Evolutionary conservation across 139 green algal species (phyloP), one percentile per base, ranked within the genome.

Genomic region (Coelastrella sp.): DNA sequence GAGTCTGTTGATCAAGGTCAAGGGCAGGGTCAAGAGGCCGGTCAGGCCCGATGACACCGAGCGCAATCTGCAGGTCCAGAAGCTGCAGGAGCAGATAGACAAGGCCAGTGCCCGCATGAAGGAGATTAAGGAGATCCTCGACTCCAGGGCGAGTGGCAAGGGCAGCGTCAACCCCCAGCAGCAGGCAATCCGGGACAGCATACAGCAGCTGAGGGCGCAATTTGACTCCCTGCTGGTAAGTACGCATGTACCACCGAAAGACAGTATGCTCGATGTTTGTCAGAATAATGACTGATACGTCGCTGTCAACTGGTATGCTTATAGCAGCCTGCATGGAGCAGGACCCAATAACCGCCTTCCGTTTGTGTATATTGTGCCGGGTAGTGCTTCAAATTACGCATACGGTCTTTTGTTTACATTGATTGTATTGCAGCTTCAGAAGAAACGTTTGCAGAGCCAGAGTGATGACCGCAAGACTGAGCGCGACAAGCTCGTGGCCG

Each of bases 41-140:
- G 27, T 43, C 21, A 48, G 69, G 85, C 90, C 90, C 2, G 87
- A 94, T 60, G 87, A 92, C 60, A 83, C 72, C 1, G 90, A 94
- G 76, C 75, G 87, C 57, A 89, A 91, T 30, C 37, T 91, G 43
- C 77, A 85, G 35, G 83, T 92, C 0, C 73, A 89, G 32, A 92
- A 91, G 87, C 85, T 94, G 64, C 79, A 90, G 66, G 90, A 81
- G 5, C 86, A 92, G 63, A 89, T 90, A 19, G 87, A 85, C 21
- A 90, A 92, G 84, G 83, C 51, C 38, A 69, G 78, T 34, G 83
- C 88, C 63, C 88, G 90, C 60, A 91, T 93, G 2, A 89, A 89
- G 57, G 88, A 90, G 69, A 94, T 94, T 85, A 94, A 94, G 83
- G 67, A 63, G 27, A 78, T 90, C n/a, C 35, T 88, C 34, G 85